Percentiles rank a stretch among this genome's conserved stretches.
phyloP scores from a whole-genome alignment of 1,284 basidiomycete genomes.

The Tausonia pullulans region DNA sequence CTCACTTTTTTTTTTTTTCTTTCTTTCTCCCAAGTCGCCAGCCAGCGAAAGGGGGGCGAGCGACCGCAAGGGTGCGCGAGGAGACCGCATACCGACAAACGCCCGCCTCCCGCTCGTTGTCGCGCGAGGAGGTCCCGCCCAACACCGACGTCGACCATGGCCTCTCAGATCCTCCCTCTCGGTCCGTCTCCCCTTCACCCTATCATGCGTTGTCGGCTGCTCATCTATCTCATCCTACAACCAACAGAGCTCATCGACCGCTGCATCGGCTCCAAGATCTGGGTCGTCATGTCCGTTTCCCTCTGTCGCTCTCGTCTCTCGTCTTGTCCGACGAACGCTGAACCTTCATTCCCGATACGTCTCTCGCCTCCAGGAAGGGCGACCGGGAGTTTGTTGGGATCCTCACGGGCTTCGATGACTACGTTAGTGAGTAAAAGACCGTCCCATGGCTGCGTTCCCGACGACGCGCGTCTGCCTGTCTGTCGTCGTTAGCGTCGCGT shows the following conservation, averaged over 20 bases:
- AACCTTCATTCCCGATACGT: background rate
- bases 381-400: slow-evolving; percentile 95
- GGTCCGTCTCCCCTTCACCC: background rate
- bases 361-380: slow-evolving; percentile 43
- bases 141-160: background rate
- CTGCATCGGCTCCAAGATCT: slow-evolving; percentile 87
- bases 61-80: background rate
- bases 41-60: background rate
- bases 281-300: slow-evolving; percentile 66
- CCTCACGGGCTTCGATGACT: slow-evolving; percentile 93
- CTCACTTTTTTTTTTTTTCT: background rate
- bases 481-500: background rate
- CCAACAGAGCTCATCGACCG: slow-evolving; percentile 74
- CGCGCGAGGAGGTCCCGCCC: background rate
- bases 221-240: background rate
- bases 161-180: slow-evolving; percentile 4
- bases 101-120: background rate
- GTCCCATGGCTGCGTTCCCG: background rate
- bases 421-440: slow-evolving; percentile 73
- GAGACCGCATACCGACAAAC: background rate
- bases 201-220: background rate
- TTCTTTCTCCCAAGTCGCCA: background rate
- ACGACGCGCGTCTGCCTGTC: background rate
- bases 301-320: background rate
- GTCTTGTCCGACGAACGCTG: background rate